These are phyloP conservation scores for Zoysia matrella DNA, from an alignment of 202 grass and related monocot species.

Conservation along the genomic window DNA sequence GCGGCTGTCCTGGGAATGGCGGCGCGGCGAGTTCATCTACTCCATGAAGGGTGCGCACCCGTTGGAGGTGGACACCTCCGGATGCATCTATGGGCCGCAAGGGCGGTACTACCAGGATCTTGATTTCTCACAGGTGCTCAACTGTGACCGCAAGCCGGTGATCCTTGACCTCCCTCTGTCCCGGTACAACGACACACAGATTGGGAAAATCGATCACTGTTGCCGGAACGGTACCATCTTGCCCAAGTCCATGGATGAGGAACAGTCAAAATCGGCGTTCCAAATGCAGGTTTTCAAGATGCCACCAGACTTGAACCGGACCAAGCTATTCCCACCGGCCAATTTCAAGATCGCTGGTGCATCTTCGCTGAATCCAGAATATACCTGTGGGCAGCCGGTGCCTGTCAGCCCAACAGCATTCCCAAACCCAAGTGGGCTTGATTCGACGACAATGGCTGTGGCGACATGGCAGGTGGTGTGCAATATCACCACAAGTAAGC, in stretches of 20 bases:
- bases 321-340: constrained; percentile 66
- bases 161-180: constrained; percentile 77
- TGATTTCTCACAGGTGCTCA: constrained; percentile 90
- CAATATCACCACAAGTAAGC: constrained; percentile 62
- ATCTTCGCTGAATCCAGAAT: constrained; percentile 75
- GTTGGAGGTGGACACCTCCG: constrained; percentile 53
- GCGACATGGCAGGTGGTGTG: constrained; percentile 86
- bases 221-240: constrained; percentile 95
- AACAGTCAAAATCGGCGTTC: constrained; percentile 85
- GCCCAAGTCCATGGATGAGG: constrained; percentile 82
- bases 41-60: constrained; percentile 80
- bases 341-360: constrained; percentile 77
- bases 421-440: constrained; percentile 82
- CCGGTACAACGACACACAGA: constrained; percentile 80
- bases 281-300: constrained; percentile 98
- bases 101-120: constrained; percentile 64
- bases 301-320: constrained; percentile 85
- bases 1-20: constrained; percentile 89
- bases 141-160: constrained; percentile 68
- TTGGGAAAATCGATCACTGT: constrained; percentile 76
- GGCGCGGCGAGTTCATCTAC: constrained; percentile 80
- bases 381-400: constrained; percentile 60
- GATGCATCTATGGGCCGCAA: constrained; percentile 66
- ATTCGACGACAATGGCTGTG: constrained; percentile 61
- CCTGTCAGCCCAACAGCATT: constrained; percentile 72